These are phyloP conservation scores for Ganoderma leucocontextum DNA, from an alignment of 1,284 basidiomycete genomes.

Conservation along the genomic window DNA sequence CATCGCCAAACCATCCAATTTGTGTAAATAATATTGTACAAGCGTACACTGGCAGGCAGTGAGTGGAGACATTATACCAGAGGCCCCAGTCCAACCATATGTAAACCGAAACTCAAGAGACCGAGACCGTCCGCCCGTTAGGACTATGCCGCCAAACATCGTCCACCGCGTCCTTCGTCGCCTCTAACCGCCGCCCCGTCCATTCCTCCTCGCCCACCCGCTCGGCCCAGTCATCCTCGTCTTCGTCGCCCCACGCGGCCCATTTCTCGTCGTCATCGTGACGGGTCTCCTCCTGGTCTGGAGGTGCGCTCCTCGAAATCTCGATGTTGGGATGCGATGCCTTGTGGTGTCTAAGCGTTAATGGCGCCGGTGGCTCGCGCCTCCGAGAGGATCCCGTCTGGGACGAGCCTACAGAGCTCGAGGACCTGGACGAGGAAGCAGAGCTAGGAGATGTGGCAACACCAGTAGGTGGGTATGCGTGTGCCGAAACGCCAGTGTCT, in stretches of 20 bases:
- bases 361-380: constrained; percentile 51
- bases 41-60: background rate
- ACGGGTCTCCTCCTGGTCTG: constrained; percentile 18
- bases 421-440: constrained; percentile 47
- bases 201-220: constrained; percentile 56
- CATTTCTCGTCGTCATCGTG: constrained; percentile 47
- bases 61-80: background rate
- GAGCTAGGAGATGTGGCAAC: constrained; percentile 40
- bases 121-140: constrained; percentile 11
- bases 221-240: constrained; percentile 60
- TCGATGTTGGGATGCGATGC: constrained; percentile 33
- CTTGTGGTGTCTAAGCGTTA: constrained; percentile 40
- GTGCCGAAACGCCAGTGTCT: constrained; percentile 44
- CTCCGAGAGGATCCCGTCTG: constrained; percentile 38
- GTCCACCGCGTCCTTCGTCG: constrained; percentile 44
- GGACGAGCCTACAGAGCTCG: constrained; percentile 38
- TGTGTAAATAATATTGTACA: background rate
- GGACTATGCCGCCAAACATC: constrained; percentile 36
- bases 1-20: background rate
- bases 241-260: constrained; percentile 62
- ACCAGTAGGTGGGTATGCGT: constrained; percentile 67
- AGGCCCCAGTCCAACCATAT: background rate
- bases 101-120: constrained; percentile 18
- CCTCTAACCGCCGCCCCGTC: constrained; percentile 52
- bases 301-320: constrained; percentile 30